Evolutionary conservation across 306 rosid species (phyloP).

Genomic region (Delonix regia): DNA sequence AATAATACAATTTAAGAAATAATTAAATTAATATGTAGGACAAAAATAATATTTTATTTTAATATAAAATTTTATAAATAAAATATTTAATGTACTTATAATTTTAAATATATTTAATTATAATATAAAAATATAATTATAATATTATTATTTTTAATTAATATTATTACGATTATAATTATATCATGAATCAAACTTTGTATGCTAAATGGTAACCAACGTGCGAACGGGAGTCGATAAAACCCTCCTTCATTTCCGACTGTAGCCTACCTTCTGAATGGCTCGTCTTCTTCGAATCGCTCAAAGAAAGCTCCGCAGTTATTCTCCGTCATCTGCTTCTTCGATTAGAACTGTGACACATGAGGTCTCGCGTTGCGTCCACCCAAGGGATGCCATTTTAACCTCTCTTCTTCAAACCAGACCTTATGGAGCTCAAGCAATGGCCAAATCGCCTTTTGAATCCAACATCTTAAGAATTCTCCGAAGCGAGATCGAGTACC

Average conservation of each 20-base stretch:
- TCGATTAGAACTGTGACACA: not conserved
- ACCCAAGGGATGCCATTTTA: not conserved
- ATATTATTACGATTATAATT: too few species aligned
- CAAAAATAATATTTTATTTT: too few species aligned
- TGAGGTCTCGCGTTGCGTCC: not conserved
- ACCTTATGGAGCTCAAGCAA: conserved; percentile 7
- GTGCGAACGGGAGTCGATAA: not conserved
- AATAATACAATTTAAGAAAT: too few species aligned
- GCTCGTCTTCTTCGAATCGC: not conserved
- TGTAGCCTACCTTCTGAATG: not conserved
- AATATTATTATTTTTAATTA: too few species aligned
- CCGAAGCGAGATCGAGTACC: conserved; percentile 66
- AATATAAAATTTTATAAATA: too few species aligned
- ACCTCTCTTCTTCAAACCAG: not conserved
- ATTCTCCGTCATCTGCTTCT: not conserved
- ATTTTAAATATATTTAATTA: too few species aligned
- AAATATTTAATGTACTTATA: too few species aligned
- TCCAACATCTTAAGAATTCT: conserved; percentile 70
- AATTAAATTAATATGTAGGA: too few species aligned
- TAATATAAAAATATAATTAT: too few species aligned
- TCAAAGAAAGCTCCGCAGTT: not conserved
- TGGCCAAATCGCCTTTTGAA: conserved; percentile 63
- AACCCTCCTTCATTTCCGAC: not conserved
- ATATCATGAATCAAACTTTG: too few species aligned
- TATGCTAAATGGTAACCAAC: too few species aligned